phyloP scores from a whole-genome alignment of 257 asterid species.

The Capsicum pubescens region DNA sequence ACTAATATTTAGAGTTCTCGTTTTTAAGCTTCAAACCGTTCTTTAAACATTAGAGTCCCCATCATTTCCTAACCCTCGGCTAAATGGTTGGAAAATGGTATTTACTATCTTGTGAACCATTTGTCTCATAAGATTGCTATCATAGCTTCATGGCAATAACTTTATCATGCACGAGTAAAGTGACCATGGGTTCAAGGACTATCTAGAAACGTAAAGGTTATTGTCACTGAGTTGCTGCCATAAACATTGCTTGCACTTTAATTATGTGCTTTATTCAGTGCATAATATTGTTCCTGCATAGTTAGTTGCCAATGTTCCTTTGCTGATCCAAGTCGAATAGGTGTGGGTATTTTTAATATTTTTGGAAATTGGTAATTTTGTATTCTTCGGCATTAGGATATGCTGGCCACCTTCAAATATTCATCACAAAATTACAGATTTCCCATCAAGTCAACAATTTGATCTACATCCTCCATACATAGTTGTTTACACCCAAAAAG shows the following conservation, averaged over 20 bases:
- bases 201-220: background rate
- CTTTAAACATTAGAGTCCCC: background rate
- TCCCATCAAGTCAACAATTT: background rate
- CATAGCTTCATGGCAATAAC: background rate
- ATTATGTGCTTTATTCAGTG: background rate
- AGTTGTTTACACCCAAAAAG: background rate
- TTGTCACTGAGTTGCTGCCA: background rate
- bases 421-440: background rate
- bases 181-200: background rate
- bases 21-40: slow-evolving; percentile 2
- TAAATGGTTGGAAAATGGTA: slow-evolving; percentile 3
- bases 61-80: background rate
- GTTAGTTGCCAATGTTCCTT: slow-evolving; percentile 16
- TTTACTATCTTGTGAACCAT: background rate
- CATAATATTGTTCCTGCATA: background rate
- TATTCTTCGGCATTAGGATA: background rate
- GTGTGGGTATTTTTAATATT: background rate
- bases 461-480: background rate
- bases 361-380: background rate
- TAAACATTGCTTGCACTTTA: background rate
- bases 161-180: slow-evolving; percentile 8
- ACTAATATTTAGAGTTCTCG: background rate
- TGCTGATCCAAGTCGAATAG: background rate
- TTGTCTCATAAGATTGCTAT: background rate
- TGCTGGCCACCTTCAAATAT: background rate